phyloP scores from a whole-genome alignment of 225 moss, liverwort and hornwort species.

The Pleurozium schreberi region DNA sequence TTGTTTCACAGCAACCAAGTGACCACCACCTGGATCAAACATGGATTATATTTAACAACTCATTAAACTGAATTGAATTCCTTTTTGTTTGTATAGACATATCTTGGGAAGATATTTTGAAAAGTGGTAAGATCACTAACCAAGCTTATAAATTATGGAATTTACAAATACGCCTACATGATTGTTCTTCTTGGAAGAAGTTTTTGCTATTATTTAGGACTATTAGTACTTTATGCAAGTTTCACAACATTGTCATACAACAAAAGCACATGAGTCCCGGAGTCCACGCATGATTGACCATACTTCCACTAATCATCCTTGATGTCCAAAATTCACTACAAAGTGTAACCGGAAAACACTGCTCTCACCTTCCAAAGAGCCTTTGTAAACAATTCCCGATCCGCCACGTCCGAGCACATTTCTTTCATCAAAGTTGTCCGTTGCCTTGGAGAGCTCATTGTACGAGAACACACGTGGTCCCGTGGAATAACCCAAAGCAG shows the following conservation, averaged over 20 bases:
- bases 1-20: not conserved
- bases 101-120: too few species aligned
- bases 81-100: not conserved
- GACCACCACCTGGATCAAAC: not conserved
- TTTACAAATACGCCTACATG: too few species aligned
- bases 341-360: not conserved
- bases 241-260: not conserved
- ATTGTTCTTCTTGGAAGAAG: not conserved
- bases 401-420: not conserved
- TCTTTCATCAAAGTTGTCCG: not conserved
- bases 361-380: not conserved
- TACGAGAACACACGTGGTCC: not conserved
- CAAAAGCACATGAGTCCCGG: fast-evolving
- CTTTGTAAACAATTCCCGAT: not conserved
- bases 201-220: not conserved
- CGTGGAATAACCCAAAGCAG: not conserved
- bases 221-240: not conserved
- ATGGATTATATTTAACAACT: too few species aligned
- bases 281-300: not conserved
- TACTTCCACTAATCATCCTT: not conserved
- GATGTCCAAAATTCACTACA: too few species aligned
- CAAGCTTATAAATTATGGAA: too few species aligned
- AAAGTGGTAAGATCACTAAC: too few species aligned
- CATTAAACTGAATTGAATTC: not conserved
- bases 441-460: not conserved